Conservation (phyloP, 495 filamentous ascomycete genomes). For the Penicillium manginii region DNA sequence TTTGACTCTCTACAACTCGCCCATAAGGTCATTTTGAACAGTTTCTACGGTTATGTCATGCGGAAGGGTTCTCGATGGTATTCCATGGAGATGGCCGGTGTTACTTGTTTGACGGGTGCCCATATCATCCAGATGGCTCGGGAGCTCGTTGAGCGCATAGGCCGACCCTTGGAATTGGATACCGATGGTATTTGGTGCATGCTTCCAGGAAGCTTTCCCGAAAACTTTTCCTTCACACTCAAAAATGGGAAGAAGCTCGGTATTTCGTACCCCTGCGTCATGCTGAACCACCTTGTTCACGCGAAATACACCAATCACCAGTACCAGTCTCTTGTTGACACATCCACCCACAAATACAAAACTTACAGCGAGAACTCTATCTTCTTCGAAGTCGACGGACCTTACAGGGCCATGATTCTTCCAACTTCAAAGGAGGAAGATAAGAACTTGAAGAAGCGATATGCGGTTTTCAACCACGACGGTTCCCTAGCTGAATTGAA, state of each 20-base stretch:
- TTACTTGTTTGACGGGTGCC: constrained; percentile 95
- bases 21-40: constrained; percentile 99
- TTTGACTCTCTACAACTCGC: constrained; percentile 96
- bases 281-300: constrained; percentile 98
- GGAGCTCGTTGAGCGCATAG: constrained; percentile 91
- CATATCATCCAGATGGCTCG: constrained; percentile 97
- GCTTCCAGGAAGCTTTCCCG: constrained; percentile 93
- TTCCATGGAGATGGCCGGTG: constrained; percentile 99
- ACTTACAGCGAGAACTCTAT: constrained; percentile 98
- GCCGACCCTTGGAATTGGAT: constrained; percentile 93
- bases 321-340: constrained; percentile 87
- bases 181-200: constrained; percentile 99
- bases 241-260: constrained; percentile 93
- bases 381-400: constrained; percentile 98
- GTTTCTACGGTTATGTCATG: constrained; percentile 99
- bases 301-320: constrained; percentile 95
- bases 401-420: constrained; percentile 95
- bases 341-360: constrained; percentile 81
- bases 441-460: constrained; percentile 99
- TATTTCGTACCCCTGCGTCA: constrained; percentile 97
- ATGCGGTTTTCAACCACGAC: constrained; percentile 98
- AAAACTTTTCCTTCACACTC: constrained; percentile 93
- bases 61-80: constrained; percentile 98
- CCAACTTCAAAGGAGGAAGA: constrained; percentile 98
- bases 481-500: constrained; percentile 96